Percentiles rank a stretch among this genome's conserved stretches.
phyloP scores from a whole-genome alignment of 805 yeast species.

The Candida silvicultrix region DNA sequence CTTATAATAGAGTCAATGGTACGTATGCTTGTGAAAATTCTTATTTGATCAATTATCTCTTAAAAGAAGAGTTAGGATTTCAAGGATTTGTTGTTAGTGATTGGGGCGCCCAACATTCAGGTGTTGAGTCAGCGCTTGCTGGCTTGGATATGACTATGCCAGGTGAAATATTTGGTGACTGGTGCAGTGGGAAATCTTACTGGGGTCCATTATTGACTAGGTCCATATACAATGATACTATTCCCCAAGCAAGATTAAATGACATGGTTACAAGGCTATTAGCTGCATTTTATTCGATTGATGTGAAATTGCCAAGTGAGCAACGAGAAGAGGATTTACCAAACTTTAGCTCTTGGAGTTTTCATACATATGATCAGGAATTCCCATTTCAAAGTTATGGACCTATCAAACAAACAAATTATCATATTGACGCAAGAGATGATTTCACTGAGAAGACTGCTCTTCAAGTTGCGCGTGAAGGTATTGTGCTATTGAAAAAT shows the following conservation, averaged over 20 bases:
- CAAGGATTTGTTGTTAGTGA: slow-evolving; percentile 65
- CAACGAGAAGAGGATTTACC: slow-evolving; percentile 38
- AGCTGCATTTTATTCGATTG: slow-evolving; percentile 47
- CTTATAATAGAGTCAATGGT: slow-evolving; percentile 51
- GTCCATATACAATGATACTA: slow-evolving; percentile 48
- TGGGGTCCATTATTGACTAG: slow-evolving; percentile 55
- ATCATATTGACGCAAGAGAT: slow-evolving; percentile 48
- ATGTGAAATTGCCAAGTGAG: slow-evolving; percentile 27
- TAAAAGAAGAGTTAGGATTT: slow-evolving; percentile 58
- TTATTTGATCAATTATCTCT: slow-evolving; percentile 43
- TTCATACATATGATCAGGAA: slow-evolving; percentile 46
- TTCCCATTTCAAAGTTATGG: slow-evolving; percentile 49
- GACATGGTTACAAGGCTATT: slow-evolving; percentile 59
- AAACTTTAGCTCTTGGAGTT: slow-evolving; percentile 54
- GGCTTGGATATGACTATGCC: slow-evolving; percentile 69
- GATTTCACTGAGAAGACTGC: slow-evolving; percentile 43
- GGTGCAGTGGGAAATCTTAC: slow-evolving; percentile 46
- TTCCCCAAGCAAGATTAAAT: slow-evolving; percentile 45
- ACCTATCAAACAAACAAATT: slow-evolving; percentile 45
- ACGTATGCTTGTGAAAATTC: slow-evolving; percentile 56
- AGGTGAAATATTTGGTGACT: slow-evolving; percentile 45
- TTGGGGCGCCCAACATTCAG: slow-evolving; percentile 61
- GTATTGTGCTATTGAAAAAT: slow-evolving; percentile 50
- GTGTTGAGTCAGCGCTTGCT: slow-evolving; percentile 47
- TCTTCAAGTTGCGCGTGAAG: slow-evolving; percentile 49